Evolutionary conservation across 768 basidiomycete species (phyloP).

Genomic region (Leccinum olivaceopallidum): DNA sequence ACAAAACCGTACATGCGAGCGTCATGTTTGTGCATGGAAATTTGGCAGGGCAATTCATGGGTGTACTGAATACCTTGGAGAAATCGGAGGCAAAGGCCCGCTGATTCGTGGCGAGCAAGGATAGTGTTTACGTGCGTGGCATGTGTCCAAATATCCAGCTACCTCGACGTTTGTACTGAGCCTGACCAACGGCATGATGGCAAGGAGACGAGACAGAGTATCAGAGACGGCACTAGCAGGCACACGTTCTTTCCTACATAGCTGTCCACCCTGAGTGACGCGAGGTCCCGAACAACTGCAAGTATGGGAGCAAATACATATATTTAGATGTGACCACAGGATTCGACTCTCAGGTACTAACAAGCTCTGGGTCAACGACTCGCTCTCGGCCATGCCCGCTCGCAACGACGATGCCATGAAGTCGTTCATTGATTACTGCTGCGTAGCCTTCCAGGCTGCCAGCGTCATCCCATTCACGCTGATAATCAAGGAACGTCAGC

Average conservation of each 20-base stretch:
- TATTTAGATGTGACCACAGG: neutral
- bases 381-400: neutral
- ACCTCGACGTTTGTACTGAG: conserved; percentile 43
- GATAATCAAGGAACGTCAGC: neutral
- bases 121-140: neutral
- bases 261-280: neutral
- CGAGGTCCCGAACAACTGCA: neutral
- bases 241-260: neutral
- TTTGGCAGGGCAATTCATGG: neutral
- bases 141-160: neutral
- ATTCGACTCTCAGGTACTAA: neutral
- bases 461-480: conserved; percentile 6
- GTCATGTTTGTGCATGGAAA: neutral
- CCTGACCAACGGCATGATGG: conserved; percentile 38
- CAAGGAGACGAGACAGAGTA: neutral
- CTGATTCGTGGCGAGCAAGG: neutral
- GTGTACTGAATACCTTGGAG: conserved; percentile 45
- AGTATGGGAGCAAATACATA: neutral
- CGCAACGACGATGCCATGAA: neutral
- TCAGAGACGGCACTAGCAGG: neutral
- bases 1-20: conserved; percentile 40
- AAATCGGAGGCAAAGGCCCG: conserved; percentile 47
- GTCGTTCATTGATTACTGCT: neutral
- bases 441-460: conserved; percentile 1
- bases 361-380: neutral